Evolutionary conservation across 495 filamentous ascomycete species (phyloP).

Genomic region (Margaritispora aquatica): DNA sequence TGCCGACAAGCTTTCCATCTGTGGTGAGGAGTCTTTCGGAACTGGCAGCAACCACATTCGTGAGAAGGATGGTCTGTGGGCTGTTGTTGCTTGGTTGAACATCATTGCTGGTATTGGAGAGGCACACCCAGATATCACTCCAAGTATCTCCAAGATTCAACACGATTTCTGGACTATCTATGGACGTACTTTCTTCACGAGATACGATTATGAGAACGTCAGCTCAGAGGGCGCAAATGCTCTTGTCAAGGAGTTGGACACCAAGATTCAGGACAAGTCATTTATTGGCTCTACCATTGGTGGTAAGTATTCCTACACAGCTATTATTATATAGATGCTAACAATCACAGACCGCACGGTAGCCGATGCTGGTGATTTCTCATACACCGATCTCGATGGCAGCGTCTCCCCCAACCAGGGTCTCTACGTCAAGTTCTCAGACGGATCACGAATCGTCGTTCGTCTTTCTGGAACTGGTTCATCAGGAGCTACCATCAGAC

Average conservation of each 20-base stretch:
- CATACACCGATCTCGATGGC: conserved; percentile 93
- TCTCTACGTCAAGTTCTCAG: conserved; percentile 89
- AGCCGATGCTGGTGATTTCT: conserved; percentile 86
- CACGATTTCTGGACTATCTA: conserved; percentile 96
- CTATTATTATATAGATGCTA: neutral
- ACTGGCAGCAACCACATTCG: conserved; percentile 99
- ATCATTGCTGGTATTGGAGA: conserved; percentile 93
- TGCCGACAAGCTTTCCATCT: conserved; percentile 95
- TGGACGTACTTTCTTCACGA: conserved; percentile 97
- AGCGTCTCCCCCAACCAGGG: conserved; percentile 95
- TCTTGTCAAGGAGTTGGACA: conserved; percentile 69
- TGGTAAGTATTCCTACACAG: conserved; percentile 35
- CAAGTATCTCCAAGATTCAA: conserved; percentile 92
- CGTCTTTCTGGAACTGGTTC: conserved; percentile 91
- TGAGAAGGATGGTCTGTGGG: conserved; percentile 98
- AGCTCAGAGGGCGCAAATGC: conserved; percentile 85
- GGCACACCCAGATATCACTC: conserved; percentile 62
- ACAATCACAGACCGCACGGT: conserved; percentile 60
- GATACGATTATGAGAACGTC: conserved; percentile 96
- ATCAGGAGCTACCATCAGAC: conserved; percentile 88
- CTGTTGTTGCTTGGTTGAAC: conserved; percentile 95
- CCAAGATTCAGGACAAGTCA: conserved; percentile 55
- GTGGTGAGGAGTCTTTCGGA: conserved; percentile 95
- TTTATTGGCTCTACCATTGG: conserved; percentile 79
- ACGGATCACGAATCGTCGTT: conserved; percentile 90